Conservation (phyloP, 306 rosid genomes). For the Inga laurina region DNA sequence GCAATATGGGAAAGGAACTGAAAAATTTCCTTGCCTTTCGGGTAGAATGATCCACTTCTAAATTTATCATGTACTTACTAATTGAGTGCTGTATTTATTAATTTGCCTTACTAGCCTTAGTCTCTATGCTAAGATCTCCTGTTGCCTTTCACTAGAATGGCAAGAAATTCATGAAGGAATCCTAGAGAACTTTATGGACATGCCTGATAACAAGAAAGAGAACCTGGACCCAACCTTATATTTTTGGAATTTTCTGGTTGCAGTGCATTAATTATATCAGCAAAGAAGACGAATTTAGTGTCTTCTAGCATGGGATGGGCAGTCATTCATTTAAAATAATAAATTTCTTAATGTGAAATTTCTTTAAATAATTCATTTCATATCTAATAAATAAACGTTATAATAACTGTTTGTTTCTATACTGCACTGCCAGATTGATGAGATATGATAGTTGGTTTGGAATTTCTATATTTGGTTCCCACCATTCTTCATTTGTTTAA, state of each 20-base stretch:
- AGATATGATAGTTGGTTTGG: not conserved
- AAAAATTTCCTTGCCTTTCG: not conserved
- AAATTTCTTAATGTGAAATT: not conserved
- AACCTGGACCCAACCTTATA: not conserved
- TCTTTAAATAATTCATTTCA: not conserved
- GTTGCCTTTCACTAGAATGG: too few species aligned
- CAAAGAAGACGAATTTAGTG: not conserved
- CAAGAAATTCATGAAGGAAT: not conserved
- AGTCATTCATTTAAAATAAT: not conserved
- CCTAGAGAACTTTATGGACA: not conserved
- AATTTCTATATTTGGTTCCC: not conserved
- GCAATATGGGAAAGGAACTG: constrained; percentile 2
- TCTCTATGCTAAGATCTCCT: not conserved
- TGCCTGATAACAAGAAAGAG: not conserved
- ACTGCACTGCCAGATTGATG: not conserved
- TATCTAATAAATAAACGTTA: not conserved
- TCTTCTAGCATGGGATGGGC: not conserved
- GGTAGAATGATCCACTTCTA: constrained; percentile 4
- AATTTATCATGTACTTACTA: constrained; percentile 6
- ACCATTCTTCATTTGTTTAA: not conserved
- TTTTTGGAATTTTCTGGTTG: not conserved
- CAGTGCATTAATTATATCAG: not conserved
- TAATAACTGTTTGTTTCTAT: not conserved
- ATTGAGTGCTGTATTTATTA: not conserved
- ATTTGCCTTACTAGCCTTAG: not conserved